Conservation (phyloP, 352 stramenopile genomes). For the Phytopythium mirpurense region DNA sequence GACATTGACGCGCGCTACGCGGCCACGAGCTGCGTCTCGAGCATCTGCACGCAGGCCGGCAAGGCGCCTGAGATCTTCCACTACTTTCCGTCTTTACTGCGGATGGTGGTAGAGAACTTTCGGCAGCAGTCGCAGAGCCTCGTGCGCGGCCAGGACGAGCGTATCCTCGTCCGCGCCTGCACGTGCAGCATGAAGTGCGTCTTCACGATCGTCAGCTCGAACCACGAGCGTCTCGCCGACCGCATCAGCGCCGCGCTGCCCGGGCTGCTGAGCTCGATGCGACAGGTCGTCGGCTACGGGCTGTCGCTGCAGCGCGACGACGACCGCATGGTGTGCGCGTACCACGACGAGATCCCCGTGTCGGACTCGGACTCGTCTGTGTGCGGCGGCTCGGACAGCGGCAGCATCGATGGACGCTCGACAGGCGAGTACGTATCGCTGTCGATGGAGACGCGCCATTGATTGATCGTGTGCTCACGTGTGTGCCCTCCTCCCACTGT, state of each 20-base stretch:
- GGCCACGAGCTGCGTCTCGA: conserved; percentile 80
- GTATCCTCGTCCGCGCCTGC: conserved; percentile 79
- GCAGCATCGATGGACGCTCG: conserved; percentile 15
- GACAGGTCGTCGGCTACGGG: conserved; percentile 70
- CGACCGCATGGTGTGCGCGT: conserved; percentile 52
- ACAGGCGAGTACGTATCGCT: conserved; percentile 43
- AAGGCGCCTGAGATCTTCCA: conserved; percentile 66
- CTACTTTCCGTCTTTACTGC: conserved; percentile 68
- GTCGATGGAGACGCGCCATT: background rate
- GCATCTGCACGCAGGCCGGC: conserved; percentile 63
- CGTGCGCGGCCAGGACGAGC: conserved; percentile 56
- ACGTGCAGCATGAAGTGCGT: conserved; percentile 86
- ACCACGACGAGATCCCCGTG: conserved; percentile 47
- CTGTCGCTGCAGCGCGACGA: conserved; percentile 43
- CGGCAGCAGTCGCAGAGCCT: conserved; percentile 68
- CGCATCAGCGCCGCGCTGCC: conserved; percentile 56
- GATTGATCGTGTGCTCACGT: no score
- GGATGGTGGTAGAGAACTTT: conserved; percentile 85
- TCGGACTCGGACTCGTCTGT: conserved; percentile 73
- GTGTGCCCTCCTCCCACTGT: background rate
- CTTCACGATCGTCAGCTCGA: conserved; percentile 75
- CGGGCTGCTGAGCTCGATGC: conserved; percentile 69
- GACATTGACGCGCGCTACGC: conserved; percentile 84
- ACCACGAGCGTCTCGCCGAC: conserved; percentile 49
- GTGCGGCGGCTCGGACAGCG: conserved; percentile 54